Evolutionary conservation across 768 basidiomycete genomes (phyloP).

Genomic region (Chiua virens): DNA sequence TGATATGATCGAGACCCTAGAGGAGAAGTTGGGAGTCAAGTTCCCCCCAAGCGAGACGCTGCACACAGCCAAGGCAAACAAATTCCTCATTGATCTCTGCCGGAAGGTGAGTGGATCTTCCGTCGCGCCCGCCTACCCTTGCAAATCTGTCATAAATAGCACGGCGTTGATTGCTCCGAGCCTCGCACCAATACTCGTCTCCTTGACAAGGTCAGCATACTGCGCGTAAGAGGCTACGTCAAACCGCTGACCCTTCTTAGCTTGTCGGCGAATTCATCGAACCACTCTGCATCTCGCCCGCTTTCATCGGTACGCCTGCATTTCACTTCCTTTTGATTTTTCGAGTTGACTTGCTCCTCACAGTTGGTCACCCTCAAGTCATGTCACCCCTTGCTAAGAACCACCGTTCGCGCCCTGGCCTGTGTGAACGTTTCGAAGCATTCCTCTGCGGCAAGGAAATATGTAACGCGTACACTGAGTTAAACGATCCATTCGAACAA

Average conservation of each 20-base stretch:
- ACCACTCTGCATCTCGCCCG: slow-evolving; percentile 91
- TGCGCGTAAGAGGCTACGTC: not conserved
- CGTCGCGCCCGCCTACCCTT: not conserved
- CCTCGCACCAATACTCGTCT: slow-evolving; percentile 93
- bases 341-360: slow-evolving; percentile 1
- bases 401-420: slow-evolving; percentile 94
- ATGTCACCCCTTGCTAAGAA: slow-evolving; percentile 99
- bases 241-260: slow-evolving; percentile 35
- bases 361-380: slow-evolving; percentile 97
- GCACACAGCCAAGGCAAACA: slow-evolving; percentile 84
- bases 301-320: slow-evolving; percentile 76
- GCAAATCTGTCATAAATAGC: slow-evolving; percentile 45
- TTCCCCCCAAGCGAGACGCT: slow-evolving; percentile 93
- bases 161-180: slow-evolving; percentile 95
- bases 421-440: slow-evolving; percentile 98
- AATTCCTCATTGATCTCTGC: slow-evolving; percentile 83
- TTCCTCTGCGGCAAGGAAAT: slow-evolving; percentile 99
- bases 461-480: slow-evolving; percentile 98
- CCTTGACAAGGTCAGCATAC: slow-evolving; percentile 76
- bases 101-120: slow-evolving; percentile 56
- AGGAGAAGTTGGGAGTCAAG: slow-evolving; percentile 87
- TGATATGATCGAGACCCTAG: slow-evolving; percentile 96
- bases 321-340: not conserved
- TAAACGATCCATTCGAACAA: slow-evolving; percentile 99
- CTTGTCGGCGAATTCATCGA: slow-evolving; percentile 99